Evolutionary conservation across 2,329 filamentous ascomycete species (phyloP), one percentile per base, ranked within the genome.

Genomic region (Nakataea oryzae): DNA sequence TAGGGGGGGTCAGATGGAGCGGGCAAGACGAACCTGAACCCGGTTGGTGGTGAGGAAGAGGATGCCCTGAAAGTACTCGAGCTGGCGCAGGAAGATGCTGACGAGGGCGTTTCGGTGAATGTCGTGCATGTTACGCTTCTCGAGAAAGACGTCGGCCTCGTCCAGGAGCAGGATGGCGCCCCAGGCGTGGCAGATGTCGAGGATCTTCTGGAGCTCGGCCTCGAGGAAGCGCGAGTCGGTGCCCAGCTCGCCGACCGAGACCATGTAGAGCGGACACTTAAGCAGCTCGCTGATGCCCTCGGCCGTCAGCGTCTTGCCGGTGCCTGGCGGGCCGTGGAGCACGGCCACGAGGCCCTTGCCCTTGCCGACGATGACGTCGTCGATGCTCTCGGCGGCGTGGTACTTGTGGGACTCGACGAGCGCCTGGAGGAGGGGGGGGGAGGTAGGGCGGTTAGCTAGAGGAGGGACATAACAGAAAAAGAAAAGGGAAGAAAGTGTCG

Each of bases 1-100:
- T 21, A n/a, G n/a, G n/a, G n/a, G n/a, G n/a, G n/a, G n/a, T 27
- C 21, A 41, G 58, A 28, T 21, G 32, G 47, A 54, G 28, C 3
- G 8, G 7, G 12, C 26, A 14, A 26, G 17, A 72, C 73, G 60
- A 70, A 80, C 80, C 76, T 89, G 84, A 1, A 96, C 90, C 1
- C 91, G 85, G 71, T 96, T 96, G 2, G 92, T 96, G 0, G 92
- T 96, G 29, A 96, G 75, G 77, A 96, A 96, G 5, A 96, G 74
- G 61, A 96, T 96, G 3, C 92, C 92, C 70, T 96, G 90, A 75
- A 96, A 96, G 73, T 96, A 96, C 74, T 97, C 93, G 0, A 96
- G 79, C 62, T 93, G 81, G 0, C 91, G 86, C 2, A 96, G 78
- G 78, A 96, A 96, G 69, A 96, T 91, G 71, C 87, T 90, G 61